A percentile compares a stretch with the other conserved stretches of the same genome.
Evolutionary conservation across 495 filamentous ascomycete species (phyloP).

Genomic region (Aspergillus conjunctus): DNA sequence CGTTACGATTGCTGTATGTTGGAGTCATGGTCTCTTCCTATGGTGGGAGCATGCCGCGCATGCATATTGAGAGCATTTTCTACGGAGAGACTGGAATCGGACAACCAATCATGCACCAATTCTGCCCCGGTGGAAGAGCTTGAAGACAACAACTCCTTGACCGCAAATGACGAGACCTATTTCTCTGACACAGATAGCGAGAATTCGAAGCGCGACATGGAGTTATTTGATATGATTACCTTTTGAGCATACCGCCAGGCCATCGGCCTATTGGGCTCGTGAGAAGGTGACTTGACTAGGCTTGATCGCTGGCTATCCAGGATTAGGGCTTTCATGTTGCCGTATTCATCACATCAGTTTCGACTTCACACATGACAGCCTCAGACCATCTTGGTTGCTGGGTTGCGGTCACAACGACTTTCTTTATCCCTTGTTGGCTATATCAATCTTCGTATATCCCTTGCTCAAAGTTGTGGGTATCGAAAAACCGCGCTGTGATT

Average conservation of each 20-base stretch:
- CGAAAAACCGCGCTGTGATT: slow-evolving; percentile 77
- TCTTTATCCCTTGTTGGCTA: background rate
- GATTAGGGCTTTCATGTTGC: background rate
- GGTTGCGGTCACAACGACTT: background rate
- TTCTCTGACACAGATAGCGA: slow-evolving; percentile 11
- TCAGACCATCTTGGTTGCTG: background rate
- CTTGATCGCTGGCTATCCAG: too few relatives aligned
- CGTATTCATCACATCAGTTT: background rate
- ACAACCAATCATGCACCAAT: slow-evolving; percentile 9
- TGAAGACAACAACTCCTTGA: slow-evolving; percentile 9
- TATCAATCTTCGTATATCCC: slow-evolving; percentile 60
- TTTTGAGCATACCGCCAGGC: slow-evolving; percentile 18
- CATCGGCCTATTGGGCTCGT: background rate
- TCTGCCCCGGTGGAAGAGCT: slow-evolving; percentile 6
- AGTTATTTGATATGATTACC: slow-evolving; percentile 29
- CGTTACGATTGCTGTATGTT: slow-evolving; percentile 28
- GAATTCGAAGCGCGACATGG: slow-evolving; percentile 18
- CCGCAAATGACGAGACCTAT: slow-evolving; percentile 11
- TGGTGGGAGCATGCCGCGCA: slow-evolving; percentile 24
- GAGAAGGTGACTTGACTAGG: too few relatives aligned
- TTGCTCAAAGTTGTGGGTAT: slow-evolving; percentile 75
- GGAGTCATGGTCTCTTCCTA: slow-evolving; percentile 22
- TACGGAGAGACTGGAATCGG: background rate
- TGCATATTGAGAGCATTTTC: slow-evolving; percentile 16
- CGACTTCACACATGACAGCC: background rate